Evolutionary conservation across 352 stramenopile species (phyloP).

Genomic region (Plasmopara viticola): DNA sequence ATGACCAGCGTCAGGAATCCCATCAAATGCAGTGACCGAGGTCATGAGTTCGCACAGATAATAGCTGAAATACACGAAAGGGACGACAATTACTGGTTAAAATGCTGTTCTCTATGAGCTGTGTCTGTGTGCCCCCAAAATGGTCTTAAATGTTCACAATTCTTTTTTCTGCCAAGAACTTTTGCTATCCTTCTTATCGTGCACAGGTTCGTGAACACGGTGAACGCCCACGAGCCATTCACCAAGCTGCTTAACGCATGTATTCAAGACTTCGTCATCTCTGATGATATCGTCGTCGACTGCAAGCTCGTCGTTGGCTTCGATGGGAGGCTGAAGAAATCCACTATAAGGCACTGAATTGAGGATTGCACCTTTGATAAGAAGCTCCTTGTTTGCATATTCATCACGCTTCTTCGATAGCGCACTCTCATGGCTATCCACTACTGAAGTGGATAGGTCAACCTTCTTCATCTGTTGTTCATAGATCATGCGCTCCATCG

Average conservation of each 20-base stretch:
- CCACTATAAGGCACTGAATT: constrained; percentile 35
- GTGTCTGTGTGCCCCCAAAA: too few species aligned
- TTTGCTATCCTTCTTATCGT: constrained; percentile 13
- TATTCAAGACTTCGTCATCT: constrained; percentile 51
- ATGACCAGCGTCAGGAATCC: constrained; percentile 3
- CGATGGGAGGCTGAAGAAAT: constrained; percentile 46
- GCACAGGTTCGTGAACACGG: constrained; percentile 29
- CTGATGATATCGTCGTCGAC: constrained; percentile 34
- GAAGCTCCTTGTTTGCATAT: neutral
- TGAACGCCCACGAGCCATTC: constrained; percentile 54
- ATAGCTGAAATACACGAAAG: neutral
- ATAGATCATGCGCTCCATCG: constrained; percentile 91
- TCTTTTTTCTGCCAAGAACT: neutral
- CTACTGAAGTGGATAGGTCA: constrained; percentile 65
- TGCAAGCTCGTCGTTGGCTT: constrained; percentile 18
- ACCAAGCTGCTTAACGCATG: constrained; percentile 47
- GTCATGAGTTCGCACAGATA: neutral
- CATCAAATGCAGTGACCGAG: constrained; percentile 6
- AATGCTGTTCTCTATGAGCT: neutral
- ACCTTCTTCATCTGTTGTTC: constrained; percentile 88
- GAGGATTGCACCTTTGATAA: constrained; percentile 6
- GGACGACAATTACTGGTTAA: neutral
- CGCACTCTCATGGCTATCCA: constrained; percentile 42
- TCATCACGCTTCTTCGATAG: constrained; percentile 1
- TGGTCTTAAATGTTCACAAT: too few species aligned